Evolutionary conservation across 495 filamentous ascomycete genomes (phyloP), one percentile per base, ranked within the genome.

Genomic region (Haplographium delicatum): DNA sequence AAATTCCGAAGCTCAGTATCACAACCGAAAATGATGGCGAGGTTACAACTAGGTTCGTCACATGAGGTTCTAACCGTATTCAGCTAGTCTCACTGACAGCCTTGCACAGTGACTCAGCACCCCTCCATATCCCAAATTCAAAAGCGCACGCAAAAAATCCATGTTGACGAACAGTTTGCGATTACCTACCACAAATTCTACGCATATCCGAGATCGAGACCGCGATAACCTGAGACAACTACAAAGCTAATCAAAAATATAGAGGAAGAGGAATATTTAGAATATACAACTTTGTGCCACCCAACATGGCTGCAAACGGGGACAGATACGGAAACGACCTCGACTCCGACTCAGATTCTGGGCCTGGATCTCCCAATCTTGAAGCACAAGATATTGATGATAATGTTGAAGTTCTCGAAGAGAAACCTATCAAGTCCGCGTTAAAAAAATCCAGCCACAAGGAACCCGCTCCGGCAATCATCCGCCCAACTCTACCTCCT

Each of bases 401-500:
- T 34, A 47, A 60, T 23, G 44, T 59, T 20, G 47, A 46, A 22
- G 54, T 58, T 9, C 37, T 60, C 20, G 55, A 54, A 22, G 56
- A 60, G 30, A 63, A 63, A 44, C 61, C 54, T n/a, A 25, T 57
- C 35, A 63, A 63, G 50, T 63, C 61, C 2, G 51, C 55, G 2
- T 31, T 76, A 57, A 78, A 78, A 66, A 78, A 73, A 53, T 57
- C 63, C 5, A 59, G 47, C 42, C 65, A 62, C 25, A 60, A 65
- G 45, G 53, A 65, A n/a, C 55, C 67, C 26, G 60, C 62, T 1
- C 62, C 68, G 35, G 62, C 66, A 5, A 65, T 72, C 50, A 46
- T 66, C 57, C 63, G 68, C 20, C 84, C 82, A 40, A 61, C 62
- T 39, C 75, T 95, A 13, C 93, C 93, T 45, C 83, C 86, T 40